A percentile compares a stretch with the other conserved stretches of the same genome.
Evolutionary conservation across 1,284 basidiomycete species (phyloP).

Genomic region (Schizophyllum amplum): DNA sequence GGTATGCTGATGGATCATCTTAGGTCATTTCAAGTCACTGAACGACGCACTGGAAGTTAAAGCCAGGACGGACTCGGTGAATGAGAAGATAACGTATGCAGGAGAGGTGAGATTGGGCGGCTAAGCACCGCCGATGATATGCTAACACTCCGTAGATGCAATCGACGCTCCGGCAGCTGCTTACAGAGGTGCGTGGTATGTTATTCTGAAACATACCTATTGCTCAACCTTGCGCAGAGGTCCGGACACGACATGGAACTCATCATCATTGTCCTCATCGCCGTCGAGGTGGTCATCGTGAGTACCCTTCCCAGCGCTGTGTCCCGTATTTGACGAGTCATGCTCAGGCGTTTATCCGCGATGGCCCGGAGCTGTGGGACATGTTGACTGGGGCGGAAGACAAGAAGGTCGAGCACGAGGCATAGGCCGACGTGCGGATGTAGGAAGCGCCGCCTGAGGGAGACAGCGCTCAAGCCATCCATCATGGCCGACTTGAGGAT

Average conservation of each 20-base stretch:
- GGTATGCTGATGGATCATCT: neutral
- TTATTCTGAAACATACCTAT: neutral
- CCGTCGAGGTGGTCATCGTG: slow-evolving; percentile 82
- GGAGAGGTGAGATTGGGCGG: slow-evolving; percentile 52
- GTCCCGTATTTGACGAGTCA: neutral
- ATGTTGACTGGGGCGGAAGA: slow-evolving; percentile 26
- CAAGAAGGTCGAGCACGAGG: neutral
- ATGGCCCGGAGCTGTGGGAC: slow-evolving; percentile 57
- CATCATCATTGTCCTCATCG: slow-evolving; percentile 84
- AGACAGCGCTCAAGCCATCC: no score
- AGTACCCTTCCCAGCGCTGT: slow-evolving; percentile 20
- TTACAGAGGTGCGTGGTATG: slow-evolving; percentile 57
- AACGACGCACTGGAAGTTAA: slow-evolving; percentile 79
- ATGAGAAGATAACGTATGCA: slow-evolving; percentile 90
- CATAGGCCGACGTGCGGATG: no score
- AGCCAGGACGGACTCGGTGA: slow-evolving; percentile 70
- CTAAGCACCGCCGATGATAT: slow-evolving; percentile 8
- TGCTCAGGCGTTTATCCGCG: slow-evolving; percentile 47
- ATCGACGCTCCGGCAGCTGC: slow-evolving; percentile 64
- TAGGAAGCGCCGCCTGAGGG: no score
- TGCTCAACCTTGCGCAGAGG: slow-evolving; percentile 38
- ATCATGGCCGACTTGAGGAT: no score
- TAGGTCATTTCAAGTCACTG: slow-evolving; percentile 79
- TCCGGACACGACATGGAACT: slow-evolving; percentile 86
- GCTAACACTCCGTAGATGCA: slow-evolving; percentile 40